Base-by-base conservation (phyloP, 2,329 filamentous ascomycete genomes). In the Nemania diffusa region DNA sequence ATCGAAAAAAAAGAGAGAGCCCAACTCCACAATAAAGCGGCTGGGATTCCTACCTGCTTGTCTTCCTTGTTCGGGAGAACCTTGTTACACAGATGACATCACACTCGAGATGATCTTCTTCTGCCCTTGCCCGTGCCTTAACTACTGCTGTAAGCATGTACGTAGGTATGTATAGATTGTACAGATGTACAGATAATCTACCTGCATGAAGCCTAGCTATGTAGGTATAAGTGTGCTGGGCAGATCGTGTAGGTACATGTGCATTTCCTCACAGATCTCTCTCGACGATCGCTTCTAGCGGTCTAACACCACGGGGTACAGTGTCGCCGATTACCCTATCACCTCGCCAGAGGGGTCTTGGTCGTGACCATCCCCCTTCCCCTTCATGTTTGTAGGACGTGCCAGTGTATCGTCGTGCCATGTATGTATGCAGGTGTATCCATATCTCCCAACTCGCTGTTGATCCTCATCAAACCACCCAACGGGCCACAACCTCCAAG, bases 61-160 rank as follows among this genome's bases (percentile, higher is more conserved):
- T 50, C n/a, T 51, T 56, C 63, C 63, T 24, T 62, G 63, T 29
- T 50, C 26, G 52, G n/a, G 27, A 34, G 32, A 65, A 66, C 63
- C 57, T 57, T 65, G 63, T 42, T 48, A 56, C 42, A 29, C 42
- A 50, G n/a, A 65, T 67, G 64, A 67, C 64, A 67, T 67, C 64
- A 67, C 64, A 50, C 37, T 29, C 20, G 24, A 59, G 37, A 29
- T 34, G 55, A 66, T 62, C 50, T 32, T 20, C 42, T 46, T 26
- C 29, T 17, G 7, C 22, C 46, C n/a, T 50, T n/a, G 50, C 17
- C 24, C 57, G 32, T 29, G 52, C 37, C 27, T 34, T 48, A 48
- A 2, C 11, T n/a, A n/a, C n/a, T n/a, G n/a, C n/a, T n/a, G n/a
- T n/a, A n/a, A n/a, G n/a, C n/a, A n/a, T n/a, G n/a, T n/a, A n/a